Percentiles rank a stretch among this genome's conserved stretches.
phyloP scores from a whole-genome alignment of 306 rosid species.

The Vigna unguiculata region DNA sequence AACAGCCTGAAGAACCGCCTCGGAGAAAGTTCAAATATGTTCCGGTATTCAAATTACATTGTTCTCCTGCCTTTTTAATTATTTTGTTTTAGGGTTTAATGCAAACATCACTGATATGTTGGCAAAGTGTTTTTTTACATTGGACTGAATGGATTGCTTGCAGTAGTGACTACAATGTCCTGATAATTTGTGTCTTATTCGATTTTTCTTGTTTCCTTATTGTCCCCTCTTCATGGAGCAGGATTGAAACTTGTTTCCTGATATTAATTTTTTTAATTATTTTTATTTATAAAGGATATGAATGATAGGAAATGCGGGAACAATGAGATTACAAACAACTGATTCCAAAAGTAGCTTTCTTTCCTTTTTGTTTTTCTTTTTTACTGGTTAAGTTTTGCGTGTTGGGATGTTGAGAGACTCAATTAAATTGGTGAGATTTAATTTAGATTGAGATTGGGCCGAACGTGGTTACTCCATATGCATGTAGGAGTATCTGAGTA shows the following conservation, averaged over 20 bases:
- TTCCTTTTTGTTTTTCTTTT: not conserved
- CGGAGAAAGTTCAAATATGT: slow-evolving; percentile 86
- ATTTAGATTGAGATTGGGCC: not conserved
- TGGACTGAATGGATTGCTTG: not conserved
- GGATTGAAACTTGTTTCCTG: not conserved
- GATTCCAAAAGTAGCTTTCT: not conserved
- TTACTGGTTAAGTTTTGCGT: not conserved
- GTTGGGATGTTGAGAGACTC: not conserved
- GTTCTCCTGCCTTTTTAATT: not conserved
- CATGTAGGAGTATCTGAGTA: not conserved
- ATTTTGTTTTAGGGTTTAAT: slow-evolving; percentile 36
- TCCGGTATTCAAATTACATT: slow-evolving; percentile 63
- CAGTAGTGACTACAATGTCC: not conserved
- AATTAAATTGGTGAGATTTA: not conserved
- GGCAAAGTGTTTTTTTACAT: not conserved
- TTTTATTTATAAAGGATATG: not conserved
- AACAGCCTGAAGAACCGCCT: slow-evolving; percentile 74
- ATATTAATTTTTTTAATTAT: not conserved
- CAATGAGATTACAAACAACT: not conserved
- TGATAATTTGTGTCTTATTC: slow-evolving; percentile 11
- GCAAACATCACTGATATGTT: not conserved
- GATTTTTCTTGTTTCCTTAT: not conserved
- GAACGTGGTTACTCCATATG: not conserved
- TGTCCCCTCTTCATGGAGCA: not conserved
- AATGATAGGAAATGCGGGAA: not conserved